Evolutionary conservation across 306 rosid genomes (phyloP), one percentile per base, ranked within the genome.

Genomic region (Delonix regia): DNA sequence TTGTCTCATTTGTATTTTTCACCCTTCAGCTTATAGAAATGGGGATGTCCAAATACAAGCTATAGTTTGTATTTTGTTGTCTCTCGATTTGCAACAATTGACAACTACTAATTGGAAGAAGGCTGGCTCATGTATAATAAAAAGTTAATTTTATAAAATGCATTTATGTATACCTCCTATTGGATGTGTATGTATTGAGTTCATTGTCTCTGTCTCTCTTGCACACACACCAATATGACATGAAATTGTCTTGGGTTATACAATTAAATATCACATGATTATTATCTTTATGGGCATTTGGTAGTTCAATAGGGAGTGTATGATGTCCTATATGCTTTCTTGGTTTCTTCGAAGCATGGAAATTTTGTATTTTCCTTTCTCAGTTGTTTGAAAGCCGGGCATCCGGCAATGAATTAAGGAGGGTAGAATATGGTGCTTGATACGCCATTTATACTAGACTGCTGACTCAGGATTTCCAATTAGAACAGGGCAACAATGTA

Each of bases 41-140:
- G 10, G 66, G 63, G 18, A 48, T 44, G 21, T 57, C 25, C 24
- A 79, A 36, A 22, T 34, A 33, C 4, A 8, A 30, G 62, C 9
- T 45, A 22, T 51, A 59, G 76, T 77, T 77, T 30, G 39, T 48
- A 34, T 38, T 60, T 78, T 33, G 13, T 59, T 44, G 59, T 28
- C 69, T 34, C 74, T 9, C 69, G 59, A 45, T 33, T 8, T 69
- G 71, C 30, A 51, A 69, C 47, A 42, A 4, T 77, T n/a, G n/a
- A n/a, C n/a, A n/a, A n/a, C n/a, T n/a, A n/a, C n/a, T n/a, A n/a
- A 25, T 52, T 52, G 49, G 41, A 22, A 11, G 34, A 66, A 28
- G 15, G n/a, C 53, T 69, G 30, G 66, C 57, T 68, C 55, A 11
- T 14, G 30, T 51, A 47, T 33, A 65, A 77, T 51, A 77, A 52